Base-by-base conservation (phyloP, 371 early-diverging fungal genomes). In the Coemansia sp. region DNA sequence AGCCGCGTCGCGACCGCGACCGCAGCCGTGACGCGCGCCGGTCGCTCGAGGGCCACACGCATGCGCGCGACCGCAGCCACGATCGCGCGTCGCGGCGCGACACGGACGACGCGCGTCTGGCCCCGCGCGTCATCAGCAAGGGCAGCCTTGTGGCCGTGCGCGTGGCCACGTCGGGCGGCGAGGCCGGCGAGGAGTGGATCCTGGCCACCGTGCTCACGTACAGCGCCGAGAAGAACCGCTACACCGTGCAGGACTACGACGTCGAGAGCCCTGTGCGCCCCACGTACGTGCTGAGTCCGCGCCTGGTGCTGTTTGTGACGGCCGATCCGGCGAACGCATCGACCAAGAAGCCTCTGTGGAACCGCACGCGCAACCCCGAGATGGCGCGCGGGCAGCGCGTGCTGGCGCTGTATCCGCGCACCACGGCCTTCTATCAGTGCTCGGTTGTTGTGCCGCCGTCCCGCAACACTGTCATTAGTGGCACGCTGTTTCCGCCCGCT, bases 371-470 rank as follows among this genome's bases (percentile, higher is more conserved):
- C 14, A 61, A 61, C 38, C 76, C 76, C 0, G 76, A 91, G 68
- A 83, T 90, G 62, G 77, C 84, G 9, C 73, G 79, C 31, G 87
- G 85, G 1, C 84, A 85, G 41, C 84, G 84, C 34, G 91, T 93
- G 11, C 74, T 93, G 48, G 93, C 93, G 4, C 76, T 93, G 32
- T 95, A 92, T 73, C 93, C 93, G 3, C 82, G 84, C 0, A 93
- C 91, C 5, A 92, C 91, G 1, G 91, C 90, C 62, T 94, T 93
- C 66, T 43, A 58, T 30, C 36, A 49, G 39, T 58, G 59, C 59
- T 6, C 39, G 13, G 59, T 58, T 11, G 49, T 58, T n/a, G 39
- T 48, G 26, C 63, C 59, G n/a, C 59, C 59, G n/a, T 48, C 59
- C 26, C 49, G 20, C 11, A 58, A 58, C 31, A 51, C 39, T 4